Percentiles rank a stretch among this genome's conserved stretches.
phyloP scores from a whole-genome alignment of 108 stramenopile species.

The Hondaea fermentalgiana region DNA sequence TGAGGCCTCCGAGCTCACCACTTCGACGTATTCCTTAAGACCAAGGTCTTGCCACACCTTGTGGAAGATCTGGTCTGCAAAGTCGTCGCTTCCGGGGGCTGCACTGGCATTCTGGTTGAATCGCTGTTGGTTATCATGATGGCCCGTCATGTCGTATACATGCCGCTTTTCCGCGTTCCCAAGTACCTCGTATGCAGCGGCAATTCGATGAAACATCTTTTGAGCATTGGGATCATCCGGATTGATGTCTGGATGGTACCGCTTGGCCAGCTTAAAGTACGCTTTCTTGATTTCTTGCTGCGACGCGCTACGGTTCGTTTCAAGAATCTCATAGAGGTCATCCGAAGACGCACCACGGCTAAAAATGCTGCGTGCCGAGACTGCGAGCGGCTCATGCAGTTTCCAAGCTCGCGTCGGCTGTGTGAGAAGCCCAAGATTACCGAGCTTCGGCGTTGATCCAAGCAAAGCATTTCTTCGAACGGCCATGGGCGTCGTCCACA shows the following conservation, averaged over 20 bases:
- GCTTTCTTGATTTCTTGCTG: slow-evolving; percentile 32
- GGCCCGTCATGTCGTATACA: slow-evolving; percentile 18
- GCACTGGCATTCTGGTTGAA: background rate
- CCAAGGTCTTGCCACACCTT: slow-evolving; percentile 14
- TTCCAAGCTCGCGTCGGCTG: background rate
- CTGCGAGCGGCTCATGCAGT: background rate
- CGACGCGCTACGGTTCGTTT: background rate
- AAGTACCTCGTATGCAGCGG: slow-evolving; percentile 27
- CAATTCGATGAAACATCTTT: slow-evolving; percentile 13
- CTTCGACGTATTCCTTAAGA: background rate
- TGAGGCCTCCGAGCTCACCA: background rate
- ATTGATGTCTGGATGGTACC: slow-evolving; percentile 26
- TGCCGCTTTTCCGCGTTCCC: background rate
- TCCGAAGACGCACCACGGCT: background rate
- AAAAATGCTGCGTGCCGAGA: background rate
- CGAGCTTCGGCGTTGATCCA: too few species aligned
- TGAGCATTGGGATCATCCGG: slow-evolving; percentile 20
- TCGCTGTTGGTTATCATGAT: background rate
- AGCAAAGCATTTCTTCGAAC: too few species aligned
- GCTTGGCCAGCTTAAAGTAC: slow-evolving; percentile 19
- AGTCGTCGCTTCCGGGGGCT: background rate
- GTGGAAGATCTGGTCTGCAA: background rate
- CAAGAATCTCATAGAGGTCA: background rate
- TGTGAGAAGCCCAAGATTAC: too few species aligned
- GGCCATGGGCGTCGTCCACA: too few species aligned